A percentile compares a stretch with the other conserved stretches of the same genome.
These are phyloP conservation scores for Grosmannia penicillata DNA, from an alignment of 2,329 filamentous ascomycete species.

Conservation along the genomic window DNA sequence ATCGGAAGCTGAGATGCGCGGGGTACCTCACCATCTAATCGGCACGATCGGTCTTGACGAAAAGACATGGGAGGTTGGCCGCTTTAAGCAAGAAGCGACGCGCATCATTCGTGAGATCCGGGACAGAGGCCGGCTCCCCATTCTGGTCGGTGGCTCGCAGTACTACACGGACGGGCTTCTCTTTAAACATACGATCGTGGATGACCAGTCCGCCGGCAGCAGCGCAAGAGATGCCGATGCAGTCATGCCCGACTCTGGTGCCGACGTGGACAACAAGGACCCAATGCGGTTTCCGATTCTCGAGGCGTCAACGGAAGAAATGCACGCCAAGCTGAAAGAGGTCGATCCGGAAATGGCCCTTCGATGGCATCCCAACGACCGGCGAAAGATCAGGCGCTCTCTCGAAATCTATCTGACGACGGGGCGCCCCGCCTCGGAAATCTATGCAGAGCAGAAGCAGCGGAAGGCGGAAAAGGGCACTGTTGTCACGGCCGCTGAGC, in stretches of 20 bases:
- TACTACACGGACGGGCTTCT: slow-evolving; percentile 88
- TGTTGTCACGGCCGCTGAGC: too few species aligned
- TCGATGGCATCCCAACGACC: slow-evolving; percentile 87
- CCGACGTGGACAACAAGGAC: too few species aligned
- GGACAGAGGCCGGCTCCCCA: slow-evolving; percentile 63
- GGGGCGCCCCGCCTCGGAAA: slow-evolving; percentile 65
- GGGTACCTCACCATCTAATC: slow-evolving; percentile 77
- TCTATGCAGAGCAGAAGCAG: slow-evolving; percentile 61
- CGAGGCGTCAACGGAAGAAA: slow-evolving; percentile 51
- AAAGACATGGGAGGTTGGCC: slow-evolving; percentile 68
- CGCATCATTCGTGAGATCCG: slow-evolving; percentile 64
- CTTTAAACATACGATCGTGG: slow-evolving; percentile 57
- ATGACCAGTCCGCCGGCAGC: slow-evolving; percentile 13
- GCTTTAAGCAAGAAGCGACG: slow-evolving; percentile 58
- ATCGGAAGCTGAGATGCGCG: slow-evolving; percentile 55
- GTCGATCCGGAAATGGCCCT: slow-evolving; percentile 83
- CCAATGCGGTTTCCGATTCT: slow-evolving; percentile 57
- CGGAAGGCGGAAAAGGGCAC: slow-evolving; percentile 12
- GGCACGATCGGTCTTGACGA: slow-evolving; percentile 62
- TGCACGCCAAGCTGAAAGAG: slow-evolving; percentile 58
- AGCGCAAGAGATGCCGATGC: too few species aligned
- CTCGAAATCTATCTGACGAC: slow-evolving; percentile 81
- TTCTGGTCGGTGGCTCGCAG: slow-evolving; percentile 86
- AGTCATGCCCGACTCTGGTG: too few species aligned
- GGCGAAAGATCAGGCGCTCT: slow-evolving; percentile 76